Evolutionary conservation across 495 filamentous ascomycete species (phyloP).

Genomic region (Penicillium simplicissimum): DNA sequence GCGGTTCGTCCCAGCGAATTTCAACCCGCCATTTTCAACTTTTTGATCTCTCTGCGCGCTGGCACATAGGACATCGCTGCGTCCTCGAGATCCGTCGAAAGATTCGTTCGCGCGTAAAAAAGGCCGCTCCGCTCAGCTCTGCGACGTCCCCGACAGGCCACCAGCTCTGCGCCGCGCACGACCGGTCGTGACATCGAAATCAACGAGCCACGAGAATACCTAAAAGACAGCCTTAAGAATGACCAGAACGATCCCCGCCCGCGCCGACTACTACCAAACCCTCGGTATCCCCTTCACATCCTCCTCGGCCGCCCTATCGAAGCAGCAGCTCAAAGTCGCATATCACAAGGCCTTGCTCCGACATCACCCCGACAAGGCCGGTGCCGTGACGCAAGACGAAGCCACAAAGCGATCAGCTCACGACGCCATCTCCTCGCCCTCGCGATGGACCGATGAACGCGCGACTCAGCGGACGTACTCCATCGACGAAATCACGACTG

Average conservation of each 20-base stretch:
- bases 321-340: conserved; percentile 64
- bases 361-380: conserved; percentile 79
- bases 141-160: not conserved
- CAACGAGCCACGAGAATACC: not conserved
- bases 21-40: not conserved
- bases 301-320: conserved; percentile 27
- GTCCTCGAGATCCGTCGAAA: not conserved
- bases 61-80: not conserved
- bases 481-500: conserved; percentile 77
- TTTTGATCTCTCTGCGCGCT: not conserved
- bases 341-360: conserved; percentile 77
- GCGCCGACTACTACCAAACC: conserved; percentile 52
- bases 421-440: not conserved
- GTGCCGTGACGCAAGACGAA: conserved; percentile 20
- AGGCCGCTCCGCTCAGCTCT: not conserved
- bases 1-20: not conserved
- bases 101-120: too few species aligned
- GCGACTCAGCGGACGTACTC: conserved; percentile 38
- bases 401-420: not conserved
- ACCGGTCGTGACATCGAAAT: not conserved
- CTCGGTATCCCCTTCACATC: conserved; percentile 48
- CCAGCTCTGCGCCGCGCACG: not conserved
- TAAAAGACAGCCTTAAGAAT: conserved; percentile 13
- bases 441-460: not conserved
- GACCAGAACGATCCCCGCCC: conserved; percentile 19